These are phyloP conservation scores for Geosmithia flava DNA, from an alignment of 2,329 filamentous ascomycete genomes.

Conservation along the genomic window DNA sequence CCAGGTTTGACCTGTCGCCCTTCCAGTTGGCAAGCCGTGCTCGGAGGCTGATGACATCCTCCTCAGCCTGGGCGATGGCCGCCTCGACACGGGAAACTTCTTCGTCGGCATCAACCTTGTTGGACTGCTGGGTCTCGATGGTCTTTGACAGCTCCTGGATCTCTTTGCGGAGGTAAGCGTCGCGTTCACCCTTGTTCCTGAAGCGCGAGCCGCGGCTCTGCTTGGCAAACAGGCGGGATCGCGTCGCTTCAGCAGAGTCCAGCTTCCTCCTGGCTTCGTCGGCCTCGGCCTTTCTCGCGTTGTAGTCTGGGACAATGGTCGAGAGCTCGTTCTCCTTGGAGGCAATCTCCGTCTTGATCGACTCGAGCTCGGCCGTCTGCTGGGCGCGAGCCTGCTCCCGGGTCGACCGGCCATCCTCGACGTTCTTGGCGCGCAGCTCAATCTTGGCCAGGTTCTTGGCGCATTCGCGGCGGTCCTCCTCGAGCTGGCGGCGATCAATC, in stretches of 20 bases:
- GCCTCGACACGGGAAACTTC: slow-evolving; percentile 62
- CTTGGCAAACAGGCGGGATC: slow-evolving; percentile 78
- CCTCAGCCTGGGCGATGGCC: slow-evolving; percentile 60
- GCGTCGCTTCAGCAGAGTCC: slow-evolving; percentile 60
- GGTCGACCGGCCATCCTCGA: slow-evolving; percentile 71
- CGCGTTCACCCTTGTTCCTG: slow-evolving; percentile 76
- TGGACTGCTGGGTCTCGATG: slow-evolving; percentile 69
- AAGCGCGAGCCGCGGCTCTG: slow-evolving; percentile 84
- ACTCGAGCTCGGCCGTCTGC: slow-evolving; percentile 59
- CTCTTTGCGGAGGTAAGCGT: slow-evolving; percentile 69
- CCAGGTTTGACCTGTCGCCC: slow-evolving; percentile 58
- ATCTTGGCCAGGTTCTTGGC: slow-evolving; percentile 72
- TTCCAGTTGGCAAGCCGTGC: slow-evolving; percentile 68
- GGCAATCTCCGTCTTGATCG: slow-evolving; percentile 62
- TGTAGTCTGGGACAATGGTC: slow-evolving; percentile 65
- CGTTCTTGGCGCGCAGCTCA: slow-evolving; percentile 71
- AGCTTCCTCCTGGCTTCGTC: slow-evolving; percentile 57
- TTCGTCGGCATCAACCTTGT: slow-evolving; percentile 72
- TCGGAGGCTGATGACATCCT: slow-evolving; percentile 58
- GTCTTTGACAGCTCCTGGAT: slow-evolving; percentile 69
- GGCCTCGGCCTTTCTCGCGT: slow-evolving; percentile 61
- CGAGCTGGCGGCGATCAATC: slow-evolving; percentile 75
- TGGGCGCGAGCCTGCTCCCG: slow-evolving; percentile 61
- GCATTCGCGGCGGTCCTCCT: slow-evolving; percentile 76
- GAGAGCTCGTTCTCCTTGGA: slow-evolving; percentile 66